phyloP scores from a whole-genome alignment of 441 rosid genomes.

The Corymbia citriodora region DNA sequence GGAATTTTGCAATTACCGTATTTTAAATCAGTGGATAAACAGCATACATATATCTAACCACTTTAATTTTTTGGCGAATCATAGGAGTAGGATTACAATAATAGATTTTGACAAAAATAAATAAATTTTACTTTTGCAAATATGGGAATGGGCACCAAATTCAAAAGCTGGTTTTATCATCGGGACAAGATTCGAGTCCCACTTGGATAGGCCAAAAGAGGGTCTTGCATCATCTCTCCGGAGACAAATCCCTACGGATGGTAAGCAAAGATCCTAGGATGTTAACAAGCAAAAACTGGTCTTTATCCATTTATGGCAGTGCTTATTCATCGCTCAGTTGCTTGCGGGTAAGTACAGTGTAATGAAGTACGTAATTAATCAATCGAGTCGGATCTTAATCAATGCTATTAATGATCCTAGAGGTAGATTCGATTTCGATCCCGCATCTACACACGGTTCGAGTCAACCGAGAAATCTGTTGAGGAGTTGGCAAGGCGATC shows the following conservation, averaged over 20 bases:
- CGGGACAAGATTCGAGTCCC: not conserved
- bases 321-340: not conserved
- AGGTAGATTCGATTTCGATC: not conserved
- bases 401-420: not conserved
- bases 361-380: not conserved
- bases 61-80: not conserved
- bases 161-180: not conserved
- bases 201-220: no score
- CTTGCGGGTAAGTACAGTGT: not conserved
- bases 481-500: not conserved
- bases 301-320: not conserved
- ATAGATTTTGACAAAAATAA: not conserved
- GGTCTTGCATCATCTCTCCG: not conserved
- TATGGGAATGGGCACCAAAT: not conserved
- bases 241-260: not conserved
- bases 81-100: not conserved
- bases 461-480: not conserved
- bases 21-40: not conserved
- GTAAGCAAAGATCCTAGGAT: not conserved
- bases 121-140: not conserved
- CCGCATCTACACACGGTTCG: no score
- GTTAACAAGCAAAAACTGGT: not conserved
- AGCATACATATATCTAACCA: not conserved
- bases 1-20: not conserved
- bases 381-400: not conserved